Conservation (phyloP, 2,329 filamentous ascomycete genomes). For the Cladophialophora yegresii region DNA sequence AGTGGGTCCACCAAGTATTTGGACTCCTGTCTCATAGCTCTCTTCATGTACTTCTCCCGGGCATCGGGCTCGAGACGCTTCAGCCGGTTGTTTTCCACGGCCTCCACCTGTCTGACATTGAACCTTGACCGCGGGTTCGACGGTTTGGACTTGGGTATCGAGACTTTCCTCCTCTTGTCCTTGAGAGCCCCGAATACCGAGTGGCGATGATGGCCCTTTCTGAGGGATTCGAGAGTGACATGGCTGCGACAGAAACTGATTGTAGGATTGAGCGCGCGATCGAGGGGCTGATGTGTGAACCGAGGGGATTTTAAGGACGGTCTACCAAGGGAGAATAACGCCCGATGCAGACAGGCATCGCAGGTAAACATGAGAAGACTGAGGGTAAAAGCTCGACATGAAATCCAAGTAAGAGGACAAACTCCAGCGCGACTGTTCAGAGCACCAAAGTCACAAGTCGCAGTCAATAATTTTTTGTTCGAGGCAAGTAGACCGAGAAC, state of each 20-base stretch:
- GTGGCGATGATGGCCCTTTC: constrained; percentile 34
- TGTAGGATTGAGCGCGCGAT: constrained; percentile 6
- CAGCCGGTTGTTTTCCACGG: constrained; percentile 30
- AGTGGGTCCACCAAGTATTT: constrained; percentile 60
- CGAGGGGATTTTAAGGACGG: background rate
- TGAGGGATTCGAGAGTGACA: constrained; percentile 31
- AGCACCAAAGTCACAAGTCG: background rate
- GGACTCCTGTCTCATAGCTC: constrained; percentile 23
- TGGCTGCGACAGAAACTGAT: constrained; percentile 23
- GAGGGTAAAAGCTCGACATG: background rate
- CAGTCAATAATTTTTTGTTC: constrained; percentile 7
- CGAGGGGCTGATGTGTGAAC: background rate
- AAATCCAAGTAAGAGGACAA: background rate
- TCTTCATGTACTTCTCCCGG: constrained; percentile 19
- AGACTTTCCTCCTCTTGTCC: constrained; percentile 10
- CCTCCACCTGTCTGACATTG: constrained; percentile 22
- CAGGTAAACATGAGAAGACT: constrained; percentile 34
- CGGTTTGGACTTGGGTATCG: constrained; percentile 9
- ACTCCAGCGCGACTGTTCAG: background rate
- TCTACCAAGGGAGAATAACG: constrained; percentile 20
- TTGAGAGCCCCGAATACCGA: constrained; percentile 19
- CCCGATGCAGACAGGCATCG: constrained; percentile 32
- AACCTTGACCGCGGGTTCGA: constrained; percentile 18
- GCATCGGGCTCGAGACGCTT: constrained; percentile 14
- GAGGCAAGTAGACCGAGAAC: constrained; percentile 22